Percentiles rank a stretch among this genome's conserved stretches.
Conservation (phyloP, 2,329 filamentous ascomycete genomes). For the Ustilaginoidea virens region DNA sequence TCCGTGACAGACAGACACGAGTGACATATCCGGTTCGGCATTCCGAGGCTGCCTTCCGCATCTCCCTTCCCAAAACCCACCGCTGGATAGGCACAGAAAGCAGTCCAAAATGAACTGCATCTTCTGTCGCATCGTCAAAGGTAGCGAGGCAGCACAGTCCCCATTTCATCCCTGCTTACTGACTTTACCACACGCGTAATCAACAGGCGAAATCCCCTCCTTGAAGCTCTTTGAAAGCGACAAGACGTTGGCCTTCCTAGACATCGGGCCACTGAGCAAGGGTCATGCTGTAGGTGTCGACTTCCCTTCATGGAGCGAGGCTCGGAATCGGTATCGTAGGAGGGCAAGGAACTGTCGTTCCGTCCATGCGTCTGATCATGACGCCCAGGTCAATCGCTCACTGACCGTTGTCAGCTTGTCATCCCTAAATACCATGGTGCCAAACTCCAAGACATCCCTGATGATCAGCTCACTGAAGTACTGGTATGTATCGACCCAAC, state of each 20-base stretch:
- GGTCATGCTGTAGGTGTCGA: constrained; percentile 64
- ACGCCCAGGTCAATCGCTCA: background rate
- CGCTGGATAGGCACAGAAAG: background rate
- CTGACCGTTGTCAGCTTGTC: constrained; percentile 49
- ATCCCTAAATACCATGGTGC: constrained; percentile 91
- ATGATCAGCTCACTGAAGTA: constrained; percentile 71
- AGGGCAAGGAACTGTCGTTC: too few species aligned
- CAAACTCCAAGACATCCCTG: constrained; percentile 85
- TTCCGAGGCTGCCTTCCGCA: background rate
- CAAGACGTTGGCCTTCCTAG: constrained; percentile 87
- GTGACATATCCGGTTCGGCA: too few species aligned
- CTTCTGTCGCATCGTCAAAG: constrained; percentile 98
- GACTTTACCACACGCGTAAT: background rate
- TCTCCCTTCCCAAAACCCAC: background rate
- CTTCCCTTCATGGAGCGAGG: background rate
- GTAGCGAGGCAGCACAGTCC: constrained; percentile 23
- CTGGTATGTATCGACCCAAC: constrained; percentile 37
- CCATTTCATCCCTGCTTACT: too few species aligned
- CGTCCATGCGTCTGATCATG: background rate
- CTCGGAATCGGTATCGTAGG: background rate
- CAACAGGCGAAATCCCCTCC: constrained; percentile 77
- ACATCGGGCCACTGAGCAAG: constrained; percentile 77
- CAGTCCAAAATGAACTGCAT: constrained; percentile 44
- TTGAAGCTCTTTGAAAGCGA: constrained; percentile 95
- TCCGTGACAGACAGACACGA: too few species aligned